Conservation (phyloP, 2,329 filamentous ascomycete genomes). For the Monosporascus sp. region DNA sequence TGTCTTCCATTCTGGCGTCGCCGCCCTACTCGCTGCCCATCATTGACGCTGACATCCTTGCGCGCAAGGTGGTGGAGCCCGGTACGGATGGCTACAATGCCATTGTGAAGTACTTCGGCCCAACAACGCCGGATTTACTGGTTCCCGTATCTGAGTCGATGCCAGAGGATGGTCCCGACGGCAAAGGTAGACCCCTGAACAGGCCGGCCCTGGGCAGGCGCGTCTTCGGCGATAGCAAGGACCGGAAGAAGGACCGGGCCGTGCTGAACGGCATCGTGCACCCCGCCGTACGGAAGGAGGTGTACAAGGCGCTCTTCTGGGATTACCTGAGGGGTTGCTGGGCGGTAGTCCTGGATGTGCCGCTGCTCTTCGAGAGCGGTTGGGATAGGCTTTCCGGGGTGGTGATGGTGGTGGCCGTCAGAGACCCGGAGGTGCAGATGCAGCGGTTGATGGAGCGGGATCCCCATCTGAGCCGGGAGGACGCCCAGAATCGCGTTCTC, state of each 20-base stretch:
- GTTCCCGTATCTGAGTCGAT: conserved; percentile 50
- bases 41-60: conserved; percentile 89
- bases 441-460: conserved; percentile 69
- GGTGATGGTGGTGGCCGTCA: conserved; percentile 81
- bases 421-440: conserved; percentile 78
- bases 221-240: conserved; percentile 77
- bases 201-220: conserved; percentile 76
- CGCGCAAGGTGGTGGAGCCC: conserved; percentile 89
- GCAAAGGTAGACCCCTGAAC: conserved; percentile 72
- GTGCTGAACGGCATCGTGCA: conserved; percentile 89
- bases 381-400: conserved; percentile 82
- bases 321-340: conserved; percentile 72
- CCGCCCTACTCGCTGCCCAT: conserved; percentile 83
- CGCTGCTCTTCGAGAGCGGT: conserved; percentile 82
- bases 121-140: conserved; percentile 81
- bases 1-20: conserved; percentile 74
- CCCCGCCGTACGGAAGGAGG: conserved; percentile 77
- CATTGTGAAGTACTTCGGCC: conserved; percentile 75
- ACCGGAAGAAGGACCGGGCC: conserved; percentile 64
- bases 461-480: conserved; percentile 71
- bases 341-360: conserved; percentile 90
- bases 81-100: conserved; percentile 78
- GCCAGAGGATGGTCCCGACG: conserved; percentile 48
- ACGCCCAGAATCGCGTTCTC: conserved; percentile 78
- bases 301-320: conserved; percentile 68